Evolutionary conservation across 176 grass and related monocot genomes (phyloP), one percentile per base, ranked within the genome.

Genomic region (Triticum aestivum): DNA sequence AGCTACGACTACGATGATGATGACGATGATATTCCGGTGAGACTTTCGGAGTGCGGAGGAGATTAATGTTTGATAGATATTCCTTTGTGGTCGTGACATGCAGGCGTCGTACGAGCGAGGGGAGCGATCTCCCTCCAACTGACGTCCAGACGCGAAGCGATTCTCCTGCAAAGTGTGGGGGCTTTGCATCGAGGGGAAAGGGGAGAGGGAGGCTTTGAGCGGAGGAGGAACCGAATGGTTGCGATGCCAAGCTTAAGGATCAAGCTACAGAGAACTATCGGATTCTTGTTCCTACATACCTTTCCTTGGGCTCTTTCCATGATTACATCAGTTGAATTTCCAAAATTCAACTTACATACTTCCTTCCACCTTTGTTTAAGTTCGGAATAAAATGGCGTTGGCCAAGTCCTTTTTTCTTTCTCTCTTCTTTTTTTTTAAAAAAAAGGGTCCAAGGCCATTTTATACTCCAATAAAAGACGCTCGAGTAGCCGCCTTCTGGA

Each of bases 231-330:
- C 18, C 54, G 54, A 58, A 21, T 58, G 54, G 54, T 58, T 45
- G n/a, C 29, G 84, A 87, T 90, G 83, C 89, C 84, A 87, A 90
- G 89, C 89, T 87, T 90, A 87, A 83, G 34, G 58, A 59, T 87
- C n/a, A 90, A 90, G 89, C 89, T 87, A 90, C 30, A 78, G 56
- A 30, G 47, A 6, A 42, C 18, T 5, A 65, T 65, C 51, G 9
- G 72, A 14, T 49, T 64, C 41, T 51, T 61, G 65, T 83, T 78
- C 54, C 32, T 1, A 17, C 6, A 49, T 56, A 54, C 33, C 79
- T n/a, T 11, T 79, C 51, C 15, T 11, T 32, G 18, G 83, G 30
- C 38, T 49, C 15, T 73, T 18, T 54, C 14, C 51, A 54, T 18
- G 51, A 54, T 54, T 65, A 24, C 79, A 18, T 71, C 78, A 63